Base-by-base conservation (phyloP, 345 rosid species). In the Eucalyptus dawsonii region DNA sequence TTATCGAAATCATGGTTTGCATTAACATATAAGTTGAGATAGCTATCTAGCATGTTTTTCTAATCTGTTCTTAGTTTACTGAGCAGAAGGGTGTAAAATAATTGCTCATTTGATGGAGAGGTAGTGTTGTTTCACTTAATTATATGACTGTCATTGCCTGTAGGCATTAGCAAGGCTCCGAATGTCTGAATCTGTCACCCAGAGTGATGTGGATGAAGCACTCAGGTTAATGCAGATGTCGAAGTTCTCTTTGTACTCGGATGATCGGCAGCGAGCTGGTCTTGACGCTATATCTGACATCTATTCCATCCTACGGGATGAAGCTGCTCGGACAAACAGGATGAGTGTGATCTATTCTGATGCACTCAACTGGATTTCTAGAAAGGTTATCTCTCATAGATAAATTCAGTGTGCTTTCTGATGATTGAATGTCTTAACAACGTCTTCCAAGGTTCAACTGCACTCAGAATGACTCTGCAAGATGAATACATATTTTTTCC, bases 161-260 rank as follows among this genome's bases (percentile, higher is more conserved):
- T 92, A 98, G 99, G 98, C 99, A 90, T 94, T 98, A 90, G 98
- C 99, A 90, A 95, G 99, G 93, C 96, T 98, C 62, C 94, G 99
- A 80, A 97, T 98, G 93, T 97, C 99, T 34, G 99, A 96, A 90
- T 92, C 95, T 80, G 99, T 98, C 89, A 98, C 98, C 44, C 99
- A 98, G 91, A 98, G 99, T 89, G 99, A 98, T 87, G 99, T 98
- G 91, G 99, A 98, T 88, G 99, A 98, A 89, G 99, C 99, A 69
- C 96, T 98, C 42, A 93, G 99, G 90, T 91, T 97, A 87, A 98
- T 97, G 98, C 99, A 98, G 91, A 98, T 98, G 99, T 98, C 99
- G 42, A 98, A 98, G 86, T 97, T 97, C 94, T 97, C 99, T 17
- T 69, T 98, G 93, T 98, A 98, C 91, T 93, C 99, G 5, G 99